Evolutionary conservation across 2,329 filamentous ascomycete genomes (phyloP), one percentile per base, ranked within the genome.

Genomic region (Arthrobotrys sphaeroides): DNA sequence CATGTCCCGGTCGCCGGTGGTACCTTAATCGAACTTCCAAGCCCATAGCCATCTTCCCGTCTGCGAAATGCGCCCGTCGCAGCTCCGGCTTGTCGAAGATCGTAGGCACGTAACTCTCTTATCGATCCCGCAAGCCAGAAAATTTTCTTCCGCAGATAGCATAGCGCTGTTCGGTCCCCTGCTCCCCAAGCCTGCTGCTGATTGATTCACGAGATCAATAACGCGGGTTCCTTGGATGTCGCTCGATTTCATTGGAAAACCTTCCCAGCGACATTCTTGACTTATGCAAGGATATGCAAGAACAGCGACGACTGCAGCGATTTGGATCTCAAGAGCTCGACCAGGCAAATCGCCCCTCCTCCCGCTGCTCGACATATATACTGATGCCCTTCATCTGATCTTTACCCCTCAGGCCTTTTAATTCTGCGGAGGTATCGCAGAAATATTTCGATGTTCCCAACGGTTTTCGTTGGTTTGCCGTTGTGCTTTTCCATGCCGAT

Each of bases 221-320:
- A 65, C 31, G 45, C 51, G 18, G 28, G 31, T 55, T 49, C 36
- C 31, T 36, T 66, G 61, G 18, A 31, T 13, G 36, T 28, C 7
- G 45, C 45, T 40, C 45, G 43, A 66, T 55, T 55, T 43, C 45
- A 57, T 51, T 49, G 47, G 49, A 38, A 43, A 55, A 49, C 31
- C 20, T 55, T 47, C 67, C 55, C 53, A 64, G 20, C 49, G 26
- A 64, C 61, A 74, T 74, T 74, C 62, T 74, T 61, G 55, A 62
- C 43, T 73, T 73, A 73, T 73, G 69, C 69, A 74, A 68, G 55
- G 55, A 33, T 62, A 74, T 74, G 70, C 70, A 74, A 68, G 70
- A 74, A 68, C 70, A 74, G 16, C 62, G 45, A 57, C 62, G 53
- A 45, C 13, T 68, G 69, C 60, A 66, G 49, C 53, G 38, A 59